These are phyloP conservation scores for Allium sativum DNA, from an alignment of 106 monocot species.

Conservation along the genomic window DNA sequence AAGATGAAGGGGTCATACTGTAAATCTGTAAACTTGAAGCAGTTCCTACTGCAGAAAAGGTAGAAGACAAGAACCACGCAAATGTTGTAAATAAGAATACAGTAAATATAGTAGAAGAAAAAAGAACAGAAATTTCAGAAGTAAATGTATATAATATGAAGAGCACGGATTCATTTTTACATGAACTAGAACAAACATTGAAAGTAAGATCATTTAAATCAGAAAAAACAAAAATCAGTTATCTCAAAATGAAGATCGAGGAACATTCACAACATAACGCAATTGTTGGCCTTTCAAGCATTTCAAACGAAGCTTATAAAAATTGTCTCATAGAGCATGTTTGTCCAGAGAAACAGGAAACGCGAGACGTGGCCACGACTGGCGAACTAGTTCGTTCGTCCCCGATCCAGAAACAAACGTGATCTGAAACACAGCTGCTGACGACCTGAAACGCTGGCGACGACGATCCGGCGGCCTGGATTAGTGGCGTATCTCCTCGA, in stretches of 20 bases:
- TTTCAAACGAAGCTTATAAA: neutral
- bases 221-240: neutral
- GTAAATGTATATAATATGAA: slow-evolving; percentile 1
- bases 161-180: slow-evolving; percentile 11
- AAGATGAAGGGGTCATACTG: slow-evolving; percentile 4
- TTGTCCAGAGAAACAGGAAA: no score
- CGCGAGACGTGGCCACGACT: no score
- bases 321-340: no score
- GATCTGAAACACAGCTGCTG: no score
- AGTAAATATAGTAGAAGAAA: slow-evolving; percentile 1
- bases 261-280: slow-evolving; percentile 9
- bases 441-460: no score
- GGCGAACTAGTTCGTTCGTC: no score
- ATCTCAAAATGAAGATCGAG: neutral
- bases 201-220: slow-evolving; percentile 16
- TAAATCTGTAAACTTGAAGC: slow-evolving; percentile 4
- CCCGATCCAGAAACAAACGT: no score
- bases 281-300: slow-evolving; percentile 2
- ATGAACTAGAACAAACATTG: slow-evolving; percentile 20
- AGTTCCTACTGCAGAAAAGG: slow-evolving; percentile 14
- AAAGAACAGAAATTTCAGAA: slow-evolving; percentile 3
- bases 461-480: no score
- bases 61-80: neutral
- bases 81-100: slow-evolving; percentile 6
- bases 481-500: no score